These are phyloP conservation scores for Ceratocystis lukuohia DNA, from an alignment of 2,329 filamentous ascomycete species.

Conservation along the genomic window DNA sequence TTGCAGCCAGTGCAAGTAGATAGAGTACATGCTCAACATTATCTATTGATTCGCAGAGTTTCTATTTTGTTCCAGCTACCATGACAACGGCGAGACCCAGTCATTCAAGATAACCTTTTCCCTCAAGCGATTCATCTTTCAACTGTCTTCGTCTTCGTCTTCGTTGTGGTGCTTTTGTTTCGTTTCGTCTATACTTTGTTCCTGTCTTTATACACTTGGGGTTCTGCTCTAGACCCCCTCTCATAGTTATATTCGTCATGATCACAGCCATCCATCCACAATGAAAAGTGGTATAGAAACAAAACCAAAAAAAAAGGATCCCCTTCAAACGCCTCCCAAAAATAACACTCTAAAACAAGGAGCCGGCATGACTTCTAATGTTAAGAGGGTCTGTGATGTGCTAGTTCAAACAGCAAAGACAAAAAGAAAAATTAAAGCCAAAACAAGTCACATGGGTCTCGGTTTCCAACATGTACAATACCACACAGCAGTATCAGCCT, in stretches of 20 bases:
- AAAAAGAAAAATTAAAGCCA: conserved; percentile 6
- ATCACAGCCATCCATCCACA: background rate
- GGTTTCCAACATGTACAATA: background rate
- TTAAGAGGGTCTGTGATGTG: background rate
- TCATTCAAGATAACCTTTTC: background rate
- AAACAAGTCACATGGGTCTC: background rate
- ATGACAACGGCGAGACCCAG: background rate
- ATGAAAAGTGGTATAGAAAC: conserved; percentile 6
- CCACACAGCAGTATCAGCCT: background rate
- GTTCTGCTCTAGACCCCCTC: background rate
- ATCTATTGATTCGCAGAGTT: background rate
- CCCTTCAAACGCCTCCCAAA: conserved; percentile 9
- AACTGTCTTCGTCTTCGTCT: background rate
- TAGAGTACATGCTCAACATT: background rate
- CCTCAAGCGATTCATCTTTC: background rate
- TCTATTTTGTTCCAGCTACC: background rate
- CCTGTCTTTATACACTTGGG: background rate
- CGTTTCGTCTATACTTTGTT: background rate
- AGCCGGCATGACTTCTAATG: background rate
- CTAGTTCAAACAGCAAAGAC: background rate
- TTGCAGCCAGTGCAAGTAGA: too few relatives aligned
- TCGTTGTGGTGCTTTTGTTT: background rate
- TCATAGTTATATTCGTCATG: background rate
- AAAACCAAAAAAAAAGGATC: conserved; percentile 3
- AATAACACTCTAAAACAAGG: background rate